A percentile compares a stretch with the other conserved stretches of the same genome.
Conservation (phyloP, 768 basidiomycete genomes). For the Panaeolus cyanescens region DNA sequence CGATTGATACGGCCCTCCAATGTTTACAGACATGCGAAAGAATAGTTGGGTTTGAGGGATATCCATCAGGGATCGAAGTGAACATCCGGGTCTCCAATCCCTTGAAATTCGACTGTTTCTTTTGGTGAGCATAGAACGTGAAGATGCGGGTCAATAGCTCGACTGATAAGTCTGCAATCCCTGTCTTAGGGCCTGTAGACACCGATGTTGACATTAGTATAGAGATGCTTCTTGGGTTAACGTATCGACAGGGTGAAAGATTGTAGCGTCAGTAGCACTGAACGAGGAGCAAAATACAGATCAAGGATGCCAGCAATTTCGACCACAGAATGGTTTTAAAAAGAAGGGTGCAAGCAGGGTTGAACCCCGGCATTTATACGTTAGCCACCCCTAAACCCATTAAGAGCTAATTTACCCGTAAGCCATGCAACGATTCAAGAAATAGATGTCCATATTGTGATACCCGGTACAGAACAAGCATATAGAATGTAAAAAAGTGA, state of each 20-base stretch:
- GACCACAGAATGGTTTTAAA: not conserved
- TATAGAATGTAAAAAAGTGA: not conserved
- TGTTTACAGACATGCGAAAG: not conserved
- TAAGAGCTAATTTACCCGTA: not conserved
- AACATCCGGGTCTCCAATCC: not conserved
- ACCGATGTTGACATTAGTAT: not conserved
- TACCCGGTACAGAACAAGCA: not conserved
- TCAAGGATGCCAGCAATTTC: not conserved
- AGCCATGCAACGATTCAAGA: not conserved
- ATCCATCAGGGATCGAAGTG: not conserved
- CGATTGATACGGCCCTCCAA: not conserved
- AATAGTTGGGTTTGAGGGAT: not conserved
- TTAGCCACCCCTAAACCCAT: not conserved
- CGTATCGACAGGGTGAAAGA: not conserved
- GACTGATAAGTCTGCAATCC: not conserved
- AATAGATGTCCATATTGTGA: not conserved
- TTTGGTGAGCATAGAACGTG: not conserved
- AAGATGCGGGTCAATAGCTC: not conserved
- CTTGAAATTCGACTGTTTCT: not conserved
- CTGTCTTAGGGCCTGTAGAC: not conserved
- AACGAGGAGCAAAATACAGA: not conserved
- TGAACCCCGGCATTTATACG: not conserved
- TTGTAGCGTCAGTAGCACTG: too few species aligned
- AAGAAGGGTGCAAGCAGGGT: not conserved
- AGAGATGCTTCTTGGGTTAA: too few species aligned